Base-by-base conservation (phyloP, 495 filamentous ascomycete species). In the Glarea lozoyensis region DNA sequence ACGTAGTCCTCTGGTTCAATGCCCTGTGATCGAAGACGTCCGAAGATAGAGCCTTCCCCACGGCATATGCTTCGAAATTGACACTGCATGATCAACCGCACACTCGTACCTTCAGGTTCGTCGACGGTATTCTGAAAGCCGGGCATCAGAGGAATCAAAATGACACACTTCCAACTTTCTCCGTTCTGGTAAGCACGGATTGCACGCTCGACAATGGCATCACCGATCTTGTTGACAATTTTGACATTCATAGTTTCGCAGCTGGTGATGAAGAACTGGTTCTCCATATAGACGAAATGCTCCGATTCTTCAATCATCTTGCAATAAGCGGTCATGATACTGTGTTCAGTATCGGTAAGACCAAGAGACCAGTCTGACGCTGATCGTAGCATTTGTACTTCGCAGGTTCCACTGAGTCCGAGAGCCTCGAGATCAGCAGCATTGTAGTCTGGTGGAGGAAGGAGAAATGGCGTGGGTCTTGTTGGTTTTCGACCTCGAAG, bases 251-350 rank as follows among this genome's bases (percentile, higher is more conserved):
- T 78, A 12, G 89, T 87, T 50, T 89, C 83, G 45, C 87, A 94
- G 42, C 85, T 94, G 42, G 81, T 92, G 65, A 99, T 85, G 65
- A 94, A 99, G 68, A 99, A 99, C 60, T 99, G 92, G 58, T 99
- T 99, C 56, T 99, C 92, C 47, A 99, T 94, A 60, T 99, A 97
- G 44, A 99, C 86, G 48, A 97, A 95, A 54, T 97, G 92, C 36
- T 99, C 88, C 7, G 88, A 94, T 41, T 88, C 77, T 54, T 92
- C 81, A 42, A 99, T 99, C 61, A 92, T 72, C 57, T 94, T 92
- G 53, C 92, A 75, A 52, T 99, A 99, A 20, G 92, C 92, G 43
- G 82, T 88, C 75, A 92, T 86, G 53, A 99, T 99, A 60, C 90
- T 96, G 54, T 87, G 78, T 53, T 99, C 92, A 0, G 79, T 84